phyloP scores from a whole-genome alignment of 1,284 basidiomycete genomes.

The Inonotus obliquus region DNA sequence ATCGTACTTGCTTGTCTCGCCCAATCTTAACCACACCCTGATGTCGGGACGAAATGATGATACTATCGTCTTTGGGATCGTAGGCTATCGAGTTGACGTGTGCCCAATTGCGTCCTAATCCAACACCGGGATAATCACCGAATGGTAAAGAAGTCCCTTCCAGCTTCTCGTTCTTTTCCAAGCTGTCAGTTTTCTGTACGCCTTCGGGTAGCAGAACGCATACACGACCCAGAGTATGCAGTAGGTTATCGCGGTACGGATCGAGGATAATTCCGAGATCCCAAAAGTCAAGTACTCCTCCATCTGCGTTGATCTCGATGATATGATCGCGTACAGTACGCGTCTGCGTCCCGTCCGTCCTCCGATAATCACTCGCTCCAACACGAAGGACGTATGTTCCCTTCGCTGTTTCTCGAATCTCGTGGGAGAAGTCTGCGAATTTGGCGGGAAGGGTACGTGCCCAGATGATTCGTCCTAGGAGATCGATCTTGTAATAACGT shows the following conservation, averaged over 20 bases:
- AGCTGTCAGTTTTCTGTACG: not conserved
- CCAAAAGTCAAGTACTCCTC: conserved; percentile 7
- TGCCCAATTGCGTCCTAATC: conserved; percentile 5
- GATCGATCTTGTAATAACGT: conserved; percentile 2
- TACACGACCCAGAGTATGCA: not conserved
- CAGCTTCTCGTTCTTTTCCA: not conserved
- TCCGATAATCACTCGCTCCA: not conserved
- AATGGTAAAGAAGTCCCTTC: not conserved
- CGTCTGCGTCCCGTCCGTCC: not conserved
- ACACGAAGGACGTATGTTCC: conserved; percentile 8
- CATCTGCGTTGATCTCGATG: conserved; percentile 5
- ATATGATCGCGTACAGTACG: conserved; percentile 6
- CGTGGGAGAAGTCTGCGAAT: conserved; percentile 6
- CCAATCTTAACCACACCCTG: conserved; percentile 2
- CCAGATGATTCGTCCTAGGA: conserved; percentile 1
- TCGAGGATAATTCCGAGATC: conserved; percentile 4
- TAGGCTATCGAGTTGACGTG: conserved; percentile 6
- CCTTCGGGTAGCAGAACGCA: not conserved
- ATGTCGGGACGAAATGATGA: conserved; percentile 1
- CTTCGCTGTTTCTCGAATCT: conserved; percentile 5
- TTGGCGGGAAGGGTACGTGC: conserved; percentile 3
- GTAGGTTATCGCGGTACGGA: not conserved
- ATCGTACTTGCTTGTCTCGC: conserved; percentile 5
- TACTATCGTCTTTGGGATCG: conserved; percentile 2
- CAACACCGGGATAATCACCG: conserved; percentile 1